Conservation (phyloP, 805 yeast species). For the Schizosaccharomyces cryophilus region DNA sequence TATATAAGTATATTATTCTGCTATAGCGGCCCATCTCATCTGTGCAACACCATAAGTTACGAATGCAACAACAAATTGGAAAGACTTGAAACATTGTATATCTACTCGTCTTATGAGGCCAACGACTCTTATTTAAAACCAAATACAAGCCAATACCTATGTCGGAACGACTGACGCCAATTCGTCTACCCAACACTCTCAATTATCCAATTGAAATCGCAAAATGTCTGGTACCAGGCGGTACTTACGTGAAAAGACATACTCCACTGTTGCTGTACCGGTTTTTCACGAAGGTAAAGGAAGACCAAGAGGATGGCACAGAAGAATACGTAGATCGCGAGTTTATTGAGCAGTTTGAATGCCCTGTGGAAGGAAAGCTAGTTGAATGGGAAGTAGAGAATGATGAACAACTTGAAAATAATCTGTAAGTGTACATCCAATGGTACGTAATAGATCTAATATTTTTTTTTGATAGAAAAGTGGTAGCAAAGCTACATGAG, state of each 20-base stretch:
- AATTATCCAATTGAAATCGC: slow-evolving; percentile 47
- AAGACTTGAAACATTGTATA: too few relatives aligned
- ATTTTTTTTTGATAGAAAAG: background rate
- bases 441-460: background rate
- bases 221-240: slow-evolving; percentile 22
- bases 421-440: background rate
- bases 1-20: too few relatives aligned
- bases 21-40: too few relatives aligned
- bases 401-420: slow-evolving; percentile 29
- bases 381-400: slow-evolving; percentile 23
- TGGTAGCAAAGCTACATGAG: slow-evolving; percentile 20
- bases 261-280: slow-evolving; percentile 33
- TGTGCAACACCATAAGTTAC: too few relatives aligned
- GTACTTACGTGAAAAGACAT: slow-evolving; percentile 26
- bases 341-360: slow-evolving; percentile 33
- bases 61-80: too few relatives aligned
- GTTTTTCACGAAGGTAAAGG: slow-evolving; percentile 32
- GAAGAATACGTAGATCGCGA: slow-evolving; percentile 15
- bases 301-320: slow-evolving; percentile 12
- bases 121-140: background rate
- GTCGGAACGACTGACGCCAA: slow-evolving; percentile 16
- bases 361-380: slow-evolving; percentile 57
- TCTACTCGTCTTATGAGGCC: background rate
- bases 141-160: background rate
- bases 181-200: slow-evolving; percentile 34